Evolutionary conservation across 371 early-diverging fungal species (phyloP).

Genomic region (Mortierella sp.): DNA sequence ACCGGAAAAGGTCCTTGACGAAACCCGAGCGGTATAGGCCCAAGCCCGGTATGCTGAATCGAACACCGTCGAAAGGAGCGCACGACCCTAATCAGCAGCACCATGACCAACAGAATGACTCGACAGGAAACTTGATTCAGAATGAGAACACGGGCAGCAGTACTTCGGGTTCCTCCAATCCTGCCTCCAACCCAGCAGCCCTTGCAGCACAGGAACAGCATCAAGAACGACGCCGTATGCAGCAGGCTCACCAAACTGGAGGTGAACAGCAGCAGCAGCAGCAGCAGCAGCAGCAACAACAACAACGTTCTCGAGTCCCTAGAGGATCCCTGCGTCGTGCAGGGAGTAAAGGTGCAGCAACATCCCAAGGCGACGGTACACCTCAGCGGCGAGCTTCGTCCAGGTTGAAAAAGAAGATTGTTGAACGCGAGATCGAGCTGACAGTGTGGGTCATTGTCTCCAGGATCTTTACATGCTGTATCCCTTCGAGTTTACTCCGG

Average conservation of each 20-base stretch:
- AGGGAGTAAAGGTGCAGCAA: conserved; percentile 1
- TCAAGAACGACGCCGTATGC: conserved; percentile 53
- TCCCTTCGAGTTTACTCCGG: conserved; percentile 63
- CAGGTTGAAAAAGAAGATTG: conserved; percentile 29
- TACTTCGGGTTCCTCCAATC: background rate
- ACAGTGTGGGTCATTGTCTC: conserved; percentile 63
- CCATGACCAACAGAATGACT: conserved; percentile 12
- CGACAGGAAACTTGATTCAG: conserved; percentile 44
- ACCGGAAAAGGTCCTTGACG: conserved; percentile 51
- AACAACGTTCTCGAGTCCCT: conserved; percentile 41
- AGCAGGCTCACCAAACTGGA: conserved; percentile 43
- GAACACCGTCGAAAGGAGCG: conserved; percentile 37
- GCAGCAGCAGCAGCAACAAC: conserved; percentile 3
- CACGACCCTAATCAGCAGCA: conserved; percentile 1
- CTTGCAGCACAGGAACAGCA: conserved; percentile 41
- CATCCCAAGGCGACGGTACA: background rate
- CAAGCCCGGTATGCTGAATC: conserved; percentile 52
- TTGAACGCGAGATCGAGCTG: conserved; percentile 48
- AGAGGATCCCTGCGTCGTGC: conserved; percentile 29
- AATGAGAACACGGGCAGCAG: background rate
- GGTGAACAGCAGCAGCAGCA: background rate
- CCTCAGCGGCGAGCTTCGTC: conserved; percentile 28
- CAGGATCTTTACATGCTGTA: conserved; percentile 64
- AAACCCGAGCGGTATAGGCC: conserved; percentile 62
- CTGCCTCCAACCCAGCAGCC: conserved; percentile 6